These are phyloP conservation scores for Mycena rebaudengoi DNA, from an alignment of 768 basidiomycete species.

Conservation along the genomic window DNA sequence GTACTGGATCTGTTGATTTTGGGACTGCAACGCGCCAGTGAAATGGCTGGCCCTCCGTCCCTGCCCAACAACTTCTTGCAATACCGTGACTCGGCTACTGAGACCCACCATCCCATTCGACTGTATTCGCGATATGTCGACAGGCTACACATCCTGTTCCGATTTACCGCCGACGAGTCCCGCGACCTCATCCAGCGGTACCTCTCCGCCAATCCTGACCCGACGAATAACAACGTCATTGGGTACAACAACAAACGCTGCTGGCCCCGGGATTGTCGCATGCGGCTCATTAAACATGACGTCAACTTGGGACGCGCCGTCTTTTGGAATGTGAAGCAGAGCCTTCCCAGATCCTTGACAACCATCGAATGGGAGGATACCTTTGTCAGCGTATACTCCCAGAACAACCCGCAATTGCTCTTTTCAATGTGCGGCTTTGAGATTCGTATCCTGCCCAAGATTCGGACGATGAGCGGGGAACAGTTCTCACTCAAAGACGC, in stretches of 20 bases:
- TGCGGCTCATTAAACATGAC: conserved; percentile 99
- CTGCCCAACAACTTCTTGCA: conserved; percentile 99
- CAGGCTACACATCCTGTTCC: conserved; percentile 93
- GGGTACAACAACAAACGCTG: conserved; percentile 99
- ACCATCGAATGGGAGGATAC: conserved; percentile 99
- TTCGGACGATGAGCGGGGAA: conserved; percentile 93
- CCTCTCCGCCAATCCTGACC: conserved; percentile 96
- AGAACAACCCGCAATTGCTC: conserved; percentile 95
- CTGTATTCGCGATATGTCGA: conserved; percentile 98
- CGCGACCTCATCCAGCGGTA: conserved; percentile 98
- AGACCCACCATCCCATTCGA: conserved; percentile 97
- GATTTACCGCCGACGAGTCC: conserved; percentile 97
- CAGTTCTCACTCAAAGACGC: conserved; percentile 97
- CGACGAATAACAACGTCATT: conserved; percentile 98
- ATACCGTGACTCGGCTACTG: conserved; percentile 93
- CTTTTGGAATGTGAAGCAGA: conserved; percentile 99
- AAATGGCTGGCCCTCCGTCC: conserved; percentile 98
- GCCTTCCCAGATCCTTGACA: conserved; percentile 92
- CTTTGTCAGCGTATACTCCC: conserved; percentile 95
- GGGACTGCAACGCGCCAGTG: conserved; percentile 96
- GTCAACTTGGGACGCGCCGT: conserved; percentile 98
- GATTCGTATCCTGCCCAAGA: conserved; percentile 96
- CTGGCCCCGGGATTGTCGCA: conserved; percentile 99
- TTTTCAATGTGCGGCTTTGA: conserved; percentile 99
- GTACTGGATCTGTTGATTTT: conserved; percentile 95